phyloP scores from a whole-genome alignment of 306 rosid genomes.

The Elaeagnus macrophylla region DNA sequence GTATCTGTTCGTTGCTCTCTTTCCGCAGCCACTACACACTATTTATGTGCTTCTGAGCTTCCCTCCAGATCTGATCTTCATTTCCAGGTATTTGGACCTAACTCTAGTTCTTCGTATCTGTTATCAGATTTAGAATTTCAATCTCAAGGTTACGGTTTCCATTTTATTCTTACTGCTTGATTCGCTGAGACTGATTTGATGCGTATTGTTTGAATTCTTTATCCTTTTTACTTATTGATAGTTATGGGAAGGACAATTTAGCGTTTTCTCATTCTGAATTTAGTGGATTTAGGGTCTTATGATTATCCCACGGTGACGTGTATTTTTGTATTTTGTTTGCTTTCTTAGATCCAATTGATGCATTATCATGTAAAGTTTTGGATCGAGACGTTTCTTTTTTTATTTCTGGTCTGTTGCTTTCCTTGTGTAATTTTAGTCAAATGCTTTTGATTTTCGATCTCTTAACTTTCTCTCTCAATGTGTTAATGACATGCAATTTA shows the following conservation, averaged over 20 bases:
- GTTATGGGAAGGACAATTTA: neutral
- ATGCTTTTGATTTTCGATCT: neutral
- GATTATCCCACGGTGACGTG: neutral
- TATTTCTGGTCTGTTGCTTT: slow-evolving; percentile 1
- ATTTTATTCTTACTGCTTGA: no score
- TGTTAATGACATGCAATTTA: neutral
- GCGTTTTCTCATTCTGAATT: neutral
- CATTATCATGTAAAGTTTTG: neutral
- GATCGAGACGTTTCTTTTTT: slow-evolving; percentile 15
- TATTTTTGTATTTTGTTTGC: neutral
- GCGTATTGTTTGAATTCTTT: neutral
- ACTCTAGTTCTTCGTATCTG: neutral
- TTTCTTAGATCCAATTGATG: slow-evolving; percentile 20
- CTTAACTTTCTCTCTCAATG: neutral
- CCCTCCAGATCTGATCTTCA: slow-evolving; percentile 27
- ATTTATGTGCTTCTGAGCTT: slow-evolving; percentile 16
- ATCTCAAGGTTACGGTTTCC: no score
- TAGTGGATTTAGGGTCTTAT: neutral
- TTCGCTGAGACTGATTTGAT: slow-evolving; percentile 5
- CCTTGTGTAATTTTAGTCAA: neutral
- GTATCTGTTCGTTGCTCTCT: neutral
- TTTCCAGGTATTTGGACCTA: slow-evolving; percentile 15
- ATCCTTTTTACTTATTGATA: neutral
- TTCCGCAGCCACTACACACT: neutral
- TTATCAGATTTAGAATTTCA: slow-evolving; percentile 9